Evolutionary conservation across 2,329 filamentous ascomycete species (phyloP).

Genomic region (Claviceps spartinae): DNA sequence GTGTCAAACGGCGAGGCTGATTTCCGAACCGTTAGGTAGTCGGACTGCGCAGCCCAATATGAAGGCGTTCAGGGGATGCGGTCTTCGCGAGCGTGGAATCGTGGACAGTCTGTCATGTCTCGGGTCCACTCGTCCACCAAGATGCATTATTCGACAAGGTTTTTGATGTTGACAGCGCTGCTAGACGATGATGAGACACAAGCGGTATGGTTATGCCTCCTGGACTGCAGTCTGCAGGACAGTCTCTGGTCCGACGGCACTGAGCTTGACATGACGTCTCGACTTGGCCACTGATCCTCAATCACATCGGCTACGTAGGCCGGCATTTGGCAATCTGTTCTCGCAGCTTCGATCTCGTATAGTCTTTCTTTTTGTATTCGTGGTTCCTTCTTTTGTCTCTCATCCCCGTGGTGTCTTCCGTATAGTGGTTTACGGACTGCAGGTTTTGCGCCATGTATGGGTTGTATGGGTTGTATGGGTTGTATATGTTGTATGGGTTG

Average conservation of each 20-base stretch:
- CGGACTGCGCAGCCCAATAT: conserved; percentile 8
- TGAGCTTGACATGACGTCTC: conserved; percentile 2
- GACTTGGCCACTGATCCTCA: background rate
- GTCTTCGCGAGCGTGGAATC: conserved; percentile 6
- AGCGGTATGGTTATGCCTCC: conserved; percentile 5
- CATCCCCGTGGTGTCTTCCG: background rate
- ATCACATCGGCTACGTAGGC: background rate
- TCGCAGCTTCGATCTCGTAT: background rate
- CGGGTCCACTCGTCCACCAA: background rate
- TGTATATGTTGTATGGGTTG: no score
- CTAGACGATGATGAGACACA: conserved; percentile 6
- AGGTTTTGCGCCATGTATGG: background rate
- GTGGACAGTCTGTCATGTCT: conserved; percentile 4
- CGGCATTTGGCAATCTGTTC: background rate
- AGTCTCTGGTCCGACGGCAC: conserved; percentile 1
- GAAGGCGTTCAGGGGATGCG: conserved; percentile 3
- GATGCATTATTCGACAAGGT: background rate
- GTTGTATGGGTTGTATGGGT: no score
- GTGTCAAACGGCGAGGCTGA: conserved; percentile 4
- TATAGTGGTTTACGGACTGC: background rate
- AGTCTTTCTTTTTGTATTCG: background rate
- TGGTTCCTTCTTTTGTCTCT: background rate
- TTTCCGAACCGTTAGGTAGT: conserved; percentile 2
- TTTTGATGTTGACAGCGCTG: background rate
- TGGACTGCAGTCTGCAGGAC: background rate